Base-by-base conservation (phyloP, 257 asterid species). In the Catharanthus roseus region DNA sequence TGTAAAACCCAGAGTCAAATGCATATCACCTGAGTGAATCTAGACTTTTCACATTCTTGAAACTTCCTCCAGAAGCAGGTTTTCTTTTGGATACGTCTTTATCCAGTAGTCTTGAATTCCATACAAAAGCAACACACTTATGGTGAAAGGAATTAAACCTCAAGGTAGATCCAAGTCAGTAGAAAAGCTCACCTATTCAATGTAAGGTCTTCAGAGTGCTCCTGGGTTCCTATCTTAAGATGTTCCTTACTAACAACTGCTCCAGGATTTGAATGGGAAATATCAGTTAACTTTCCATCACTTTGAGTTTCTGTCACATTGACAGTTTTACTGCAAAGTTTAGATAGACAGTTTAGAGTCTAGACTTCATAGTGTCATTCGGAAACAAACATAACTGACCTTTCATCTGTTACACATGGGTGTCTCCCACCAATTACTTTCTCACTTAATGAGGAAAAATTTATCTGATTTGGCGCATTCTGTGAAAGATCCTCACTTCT, bases 131-230 rank as follows among this genome's bases (percentile, higher is more conserved):
- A 66, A 19, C 19, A 65, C n/a, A 55, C 19, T 13, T 38, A n/a
- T 10, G 61, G 38, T 28, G 5, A 62, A 38, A 38, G 36, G 51
- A 10, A 49, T 26, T 49, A 38, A 11, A 51, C 31, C 19, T 38
- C 66, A 50, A 50, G 54, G 11, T n/a, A 75, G 6, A 3, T 24
- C 19, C 39, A 36, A 34, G 21, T 49, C 42, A n/a, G 19, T 60
- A 31, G 64, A 69, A 80, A 75, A 77, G 49, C 85, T 83, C 80
- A 87, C 97, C 85, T 70, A 45, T 49, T 44, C 76, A 62, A 60
- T 67, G 36, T 69, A 54, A 51, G 72, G 77, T 68, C 72, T 64
- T 77, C 75, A 78, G 62, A 28, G 85, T 80, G 83, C 67, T 82
- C 83, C 74, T 69, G 85, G 67, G 72, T 73, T 77, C 51, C 76